Evolutionary conservation across 768 basidiomycete genomes (phyloP), one percentile per base, ranked within the genome.

Genomic region (Botryobasidium botryosum): DNA sequence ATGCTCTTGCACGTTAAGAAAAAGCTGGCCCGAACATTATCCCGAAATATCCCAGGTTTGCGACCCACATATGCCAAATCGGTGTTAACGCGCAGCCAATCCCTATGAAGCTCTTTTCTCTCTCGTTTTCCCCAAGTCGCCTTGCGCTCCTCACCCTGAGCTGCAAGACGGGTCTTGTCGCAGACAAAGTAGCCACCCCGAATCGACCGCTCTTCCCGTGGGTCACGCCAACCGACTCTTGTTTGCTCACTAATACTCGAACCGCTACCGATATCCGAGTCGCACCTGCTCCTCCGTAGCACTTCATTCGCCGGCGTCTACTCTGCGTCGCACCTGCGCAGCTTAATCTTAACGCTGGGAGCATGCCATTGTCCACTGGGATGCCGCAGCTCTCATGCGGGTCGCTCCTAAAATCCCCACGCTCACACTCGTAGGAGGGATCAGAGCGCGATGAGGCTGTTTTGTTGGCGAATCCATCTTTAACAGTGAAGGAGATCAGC

Each of bases 121-220:
- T 99, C 51, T 92, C 88, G 2, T 99, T 97, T 61, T 80, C 84
- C 1, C 79, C 85, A 13, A 80, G 85, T 45, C 86, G 85, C 53
- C 71, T 96, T 15, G 74, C 88, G 3, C 65, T 97, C 12, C 68
- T 94, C 49, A 77, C 88, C 2, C 75, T 77, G 5, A 92, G 94
- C 8, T 68, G 85, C 47, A 81, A 88, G 52, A 91, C 90, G 1
- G 94, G 92, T 5, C 72, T 99, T 12, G 92, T 97, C 1, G 64
- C 97, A 2, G 94, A 99, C 56, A 79, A n/a, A n/a, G 78, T 52
- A 92, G 94, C 1, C 79, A 92, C 58, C 68, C 91, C 3, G 94
- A 97, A 59, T 84, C 88, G 0, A 79, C 78, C 3, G 75, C 75
- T 4, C 68, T 96, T 18, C 90, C 94, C 0, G 92, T 92, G 53